A percentile compares a stretch with the other conserved stretches of the same genome.
Conservation (phyloP, 148 eudicot species). For the Oxyria digyna region DNA sequence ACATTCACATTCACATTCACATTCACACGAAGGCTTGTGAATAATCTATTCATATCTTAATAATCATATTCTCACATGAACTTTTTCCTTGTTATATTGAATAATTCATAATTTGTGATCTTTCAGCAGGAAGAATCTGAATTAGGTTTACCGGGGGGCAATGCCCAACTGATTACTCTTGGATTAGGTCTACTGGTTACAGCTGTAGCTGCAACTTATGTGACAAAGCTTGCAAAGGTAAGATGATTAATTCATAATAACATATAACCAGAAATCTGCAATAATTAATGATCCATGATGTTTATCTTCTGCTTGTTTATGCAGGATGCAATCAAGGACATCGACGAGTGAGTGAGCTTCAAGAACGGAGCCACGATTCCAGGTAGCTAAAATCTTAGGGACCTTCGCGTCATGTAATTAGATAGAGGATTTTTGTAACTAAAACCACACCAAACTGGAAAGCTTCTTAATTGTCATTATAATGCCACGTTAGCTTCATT, state of each 20-base stretch:
- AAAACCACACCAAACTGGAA: neutral
- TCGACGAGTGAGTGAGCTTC: constrained; percentile 3
- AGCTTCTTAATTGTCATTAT: neutral
- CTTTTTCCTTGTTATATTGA: too few species aligned
- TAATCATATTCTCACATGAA: too few species aligned
- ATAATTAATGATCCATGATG: too few species aligned
- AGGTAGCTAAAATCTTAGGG: constrained; percentile 2
- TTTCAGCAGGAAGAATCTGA: constrained; percentile 86
- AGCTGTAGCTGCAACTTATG: constrained; percentile 80
- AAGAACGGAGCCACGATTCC: neutral
- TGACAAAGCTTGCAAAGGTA: constrained; percentile 87
- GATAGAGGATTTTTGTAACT: constrained; percentile 1
- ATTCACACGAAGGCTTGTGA: too few species aligned
- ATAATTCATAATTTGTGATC: too few species aligned
- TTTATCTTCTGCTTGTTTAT: neutral
- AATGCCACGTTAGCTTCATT: neutral
- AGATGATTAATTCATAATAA: too few species aligned
- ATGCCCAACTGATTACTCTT: constrained; percentile 68
- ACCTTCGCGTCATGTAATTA: neutral
- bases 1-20: too few species aligned
- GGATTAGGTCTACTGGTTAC: constrained; percentile 81
- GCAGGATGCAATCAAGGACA: constrained; percentile 4
- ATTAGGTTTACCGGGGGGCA: constrained; percentile 47
- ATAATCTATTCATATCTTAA: too few species aligned
- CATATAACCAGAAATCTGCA: neutral